phyloP scores from a whole-genome alignment of 352 stramenopile species.

The Phytophthora cactorum region DNA sequence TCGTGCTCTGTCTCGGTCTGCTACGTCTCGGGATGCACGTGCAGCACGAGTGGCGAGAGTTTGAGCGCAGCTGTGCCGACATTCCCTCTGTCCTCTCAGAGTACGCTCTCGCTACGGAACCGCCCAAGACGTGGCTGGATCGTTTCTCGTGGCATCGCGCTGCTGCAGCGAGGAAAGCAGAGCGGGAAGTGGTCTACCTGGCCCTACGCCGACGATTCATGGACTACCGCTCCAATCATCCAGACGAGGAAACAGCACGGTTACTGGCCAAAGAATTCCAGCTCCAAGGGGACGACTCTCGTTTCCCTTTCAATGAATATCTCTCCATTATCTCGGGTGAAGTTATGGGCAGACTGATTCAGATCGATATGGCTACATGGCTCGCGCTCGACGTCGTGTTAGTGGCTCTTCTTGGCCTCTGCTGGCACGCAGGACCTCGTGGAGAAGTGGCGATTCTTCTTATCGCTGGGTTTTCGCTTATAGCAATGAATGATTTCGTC shows the following conservation, averaged over 20 bases:
- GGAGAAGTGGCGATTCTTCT: conserved; percentile 58
- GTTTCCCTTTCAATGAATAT: conserved; percentile 84
- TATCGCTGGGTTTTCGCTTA: conserved; percentile 42
- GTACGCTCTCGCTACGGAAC: conserved; percentile 62
- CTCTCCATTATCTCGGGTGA: conserved; percentile 79
- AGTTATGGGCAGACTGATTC: conserved; percentile 73
- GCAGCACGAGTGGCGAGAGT: conserved; percentile 76
- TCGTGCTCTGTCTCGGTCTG: conserved; percentile 66
- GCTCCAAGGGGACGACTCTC: conserved; percentile 44
- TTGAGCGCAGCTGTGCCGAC: conserved; percentile 62
- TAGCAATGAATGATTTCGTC: conserved; percentile 57
- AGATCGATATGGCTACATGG: conserved; percentile 79
- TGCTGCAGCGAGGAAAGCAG: conserved; percentile 40
- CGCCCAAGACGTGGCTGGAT: conserved; percentile 42
- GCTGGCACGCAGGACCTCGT: conserved; percentile 40
- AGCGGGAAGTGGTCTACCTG: conserved; percentile 72
- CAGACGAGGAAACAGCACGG: conserved; percentile 44
- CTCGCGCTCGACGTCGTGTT: conserved; percentile 62
- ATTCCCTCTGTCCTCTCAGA: conserved; percentile 66
- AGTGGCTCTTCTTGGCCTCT: conserved; percentile 51
- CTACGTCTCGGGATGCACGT: conserved; percentile 70
- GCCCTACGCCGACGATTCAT: conserved; percentile 67
- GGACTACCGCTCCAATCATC: conserved; percentile 78
- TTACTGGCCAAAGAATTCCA: conserved; percentile 72
- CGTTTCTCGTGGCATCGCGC: conserved; percentile 40